Percentiles rank a stretch among this genome's conserved stretches.
phyloP scores from a whole-genome alignment of 148 eudicot species.

The Camellia lanceoleosa region DNA sequence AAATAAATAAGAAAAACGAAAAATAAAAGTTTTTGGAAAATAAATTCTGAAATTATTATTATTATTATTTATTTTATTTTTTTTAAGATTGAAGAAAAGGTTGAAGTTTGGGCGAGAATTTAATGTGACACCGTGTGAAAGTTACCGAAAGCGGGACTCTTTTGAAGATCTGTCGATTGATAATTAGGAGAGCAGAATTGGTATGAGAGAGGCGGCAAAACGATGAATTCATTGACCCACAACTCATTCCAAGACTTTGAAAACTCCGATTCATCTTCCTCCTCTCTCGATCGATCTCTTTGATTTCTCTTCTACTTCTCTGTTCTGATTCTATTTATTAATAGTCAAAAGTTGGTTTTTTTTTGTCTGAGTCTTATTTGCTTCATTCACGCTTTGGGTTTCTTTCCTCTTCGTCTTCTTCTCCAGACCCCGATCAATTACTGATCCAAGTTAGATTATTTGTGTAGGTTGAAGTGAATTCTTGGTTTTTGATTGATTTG shows the following conservation, averaged over 20 bases:
- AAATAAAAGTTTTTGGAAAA: too few species aligned
- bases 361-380: too few species aligned
- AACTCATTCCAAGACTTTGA: conserved; percentile 8
- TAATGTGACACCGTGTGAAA: too few species aligned
- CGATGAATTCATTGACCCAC: conserved; percentile 17
- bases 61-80: too few species aligned
- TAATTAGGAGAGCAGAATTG: background rate
- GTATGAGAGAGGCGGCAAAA: conserved; percentile 3
- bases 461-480: background rate
- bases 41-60: too few species aligned
- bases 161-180: too few species aligned
- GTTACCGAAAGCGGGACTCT: too few species aligned
- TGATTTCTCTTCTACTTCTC: too few species aligned
- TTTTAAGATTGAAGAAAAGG: too few species aligned
- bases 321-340: background rate
- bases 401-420: background rate
- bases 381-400: background rate
- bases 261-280: conserved; percentile 22
- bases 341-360: background rate
- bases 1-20: too few species aligned
- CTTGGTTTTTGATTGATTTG: conserved; percentile 15
- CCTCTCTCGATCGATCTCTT: background rate
- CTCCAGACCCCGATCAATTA: conserved; percentile 9
- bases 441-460: conserved; percentile 14
- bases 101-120: too few species aligned